phyloP scores from a whole-genome alignment of 208 protist species.

The Leishmania aethiopica region DNA sequence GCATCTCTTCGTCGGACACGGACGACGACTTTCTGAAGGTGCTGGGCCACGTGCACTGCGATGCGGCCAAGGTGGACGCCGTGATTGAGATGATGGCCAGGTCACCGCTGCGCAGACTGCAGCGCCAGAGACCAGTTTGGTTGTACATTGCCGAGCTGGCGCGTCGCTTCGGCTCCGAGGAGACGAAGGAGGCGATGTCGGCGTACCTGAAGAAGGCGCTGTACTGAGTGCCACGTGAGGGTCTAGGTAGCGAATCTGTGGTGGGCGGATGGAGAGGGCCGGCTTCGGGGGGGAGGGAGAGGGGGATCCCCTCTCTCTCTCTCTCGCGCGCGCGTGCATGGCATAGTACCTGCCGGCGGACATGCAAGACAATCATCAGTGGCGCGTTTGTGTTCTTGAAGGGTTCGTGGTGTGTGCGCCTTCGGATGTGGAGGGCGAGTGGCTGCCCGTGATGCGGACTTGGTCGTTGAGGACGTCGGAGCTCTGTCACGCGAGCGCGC shows the following conservation, averaged over 20 bases:
- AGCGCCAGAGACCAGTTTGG: constrained; percentile 48
- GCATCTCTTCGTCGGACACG: constrained; percentile 29
- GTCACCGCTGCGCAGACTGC: constrained; percentile 40
- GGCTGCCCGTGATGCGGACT: neutral
- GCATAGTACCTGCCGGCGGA: neutral
- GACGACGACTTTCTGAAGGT: constrained; percentile 54
- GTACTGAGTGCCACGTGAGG: constrained; percentile 23
- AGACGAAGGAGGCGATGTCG: constrained; percentile 29
- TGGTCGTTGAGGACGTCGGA: neutral
- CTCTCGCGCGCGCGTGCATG: neutral
- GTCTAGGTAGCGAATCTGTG: neutral
- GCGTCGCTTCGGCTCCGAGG: constrained; percentile 42
- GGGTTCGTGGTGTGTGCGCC: neutral
- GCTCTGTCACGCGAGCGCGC: neutral
- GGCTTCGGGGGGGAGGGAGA: neutral
- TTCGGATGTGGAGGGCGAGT: neutral
- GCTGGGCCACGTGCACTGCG: constrained; percentile 61
- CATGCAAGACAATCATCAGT: neutral
- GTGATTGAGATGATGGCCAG: constrained; percentile 37
- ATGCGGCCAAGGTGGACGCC: constrained; percentile 48
- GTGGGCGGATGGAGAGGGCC: neutral
- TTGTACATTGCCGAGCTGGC: constrained; percentile 46
- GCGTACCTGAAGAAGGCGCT: constrained; percentile 35
- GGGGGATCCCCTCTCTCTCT: neutral
- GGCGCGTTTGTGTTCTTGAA: neutral